Base-by-base conservation (phyloP, 2,329 filamentous ascomycete species). In the Zelopaecilomyces penicillatus region DNA sequence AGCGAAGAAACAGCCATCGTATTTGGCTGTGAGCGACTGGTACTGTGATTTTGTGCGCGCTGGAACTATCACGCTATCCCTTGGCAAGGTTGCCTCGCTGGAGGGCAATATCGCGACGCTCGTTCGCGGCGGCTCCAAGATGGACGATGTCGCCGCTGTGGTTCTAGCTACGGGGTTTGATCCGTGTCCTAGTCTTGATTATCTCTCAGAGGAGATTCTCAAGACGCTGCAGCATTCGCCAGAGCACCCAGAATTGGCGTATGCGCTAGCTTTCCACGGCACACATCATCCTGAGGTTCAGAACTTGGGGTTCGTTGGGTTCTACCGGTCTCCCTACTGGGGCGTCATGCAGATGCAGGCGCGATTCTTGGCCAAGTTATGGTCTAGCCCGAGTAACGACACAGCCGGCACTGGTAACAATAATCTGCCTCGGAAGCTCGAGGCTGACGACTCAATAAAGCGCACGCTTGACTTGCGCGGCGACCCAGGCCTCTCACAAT, bases 281-380 rank as follows among this genome's bases (percentile, higher is more conserved):
- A 82, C 81, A 0, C 69, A 82, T 44, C 77, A 82, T 46, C 73
- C 75, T 0, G 65, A 70, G 0, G 62, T 89, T 0, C 75, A 82
- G 0, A 76, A 75, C 5, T 65, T 93, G 0, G 86, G 85, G 0
- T 90, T 93, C 54, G 82, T 93, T 1, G 87, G 87, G 1, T 88
- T 89, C 63, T 94, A 94, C 57, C 76, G 87, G 49, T 85, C 85
- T 0, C 86, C 87, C 0, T 93, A 87, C 60, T 94, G 87, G 87
- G 84, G 84, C 1, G 80, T 89, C 0, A 88, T 91, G 74, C 87
- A 93, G 61, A 86, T 89, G 83, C 87, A 94, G 63, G 82, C 87
- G 3, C 76, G 83, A 1, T 74, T 85, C 49, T 66, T 90, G 5
- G 72, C 81, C 0, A 62, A 73, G 9, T 59, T 78, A 8, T 90